phyloP scores from a whole-genome alignment of 1,139 yeast species.

The Sugiyamaella sp. region DNA sequence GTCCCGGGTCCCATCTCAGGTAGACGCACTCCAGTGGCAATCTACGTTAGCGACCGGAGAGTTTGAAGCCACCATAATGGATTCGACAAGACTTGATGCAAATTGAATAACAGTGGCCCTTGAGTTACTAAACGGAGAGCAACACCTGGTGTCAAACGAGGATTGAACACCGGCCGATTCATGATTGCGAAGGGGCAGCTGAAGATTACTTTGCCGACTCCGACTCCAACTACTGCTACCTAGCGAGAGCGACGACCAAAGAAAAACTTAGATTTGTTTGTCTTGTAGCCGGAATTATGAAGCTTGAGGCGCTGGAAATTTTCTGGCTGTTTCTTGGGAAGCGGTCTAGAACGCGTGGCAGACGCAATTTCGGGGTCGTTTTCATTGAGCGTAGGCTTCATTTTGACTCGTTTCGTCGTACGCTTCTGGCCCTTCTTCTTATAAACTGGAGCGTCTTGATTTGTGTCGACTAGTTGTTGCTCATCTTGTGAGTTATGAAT shows the following conservation, averaged over 20 bases:
- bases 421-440: conserved; percentile 58
- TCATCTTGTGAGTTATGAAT: conserved; percentile 6
- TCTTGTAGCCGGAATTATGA: conserved; percentile 34
- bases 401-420: conserved; percentile 61
- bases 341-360: conserved; percentile 12
- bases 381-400: conserved; percentile 48
- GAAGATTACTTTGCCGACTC: too few relatives aligned
- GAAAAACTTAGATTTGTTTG: conserved; percentile 23
- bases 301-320: conserved; percentile 34
- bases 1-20: too few relatives aligned
- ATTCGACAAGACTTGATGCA: too few relatives aligned
- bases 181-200: too few relatives aligned
- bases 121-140: too few relatives aligned
- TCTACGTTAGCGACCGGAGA: too few relatives aligned
- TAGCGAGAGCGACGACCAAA: conserved; percentile 17
- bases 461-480: not conserved
- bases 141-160: too few relatives aligned
- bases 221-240: not conserved
- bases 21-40: too few relatives aligned
- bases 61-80: too few relatives aligned
- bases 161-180: too few relatives aligned
- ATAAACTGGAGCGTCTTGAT: conserved; percentile 21
- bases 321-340: conserved; percentile 27
- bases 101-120: too few relatives aligned
- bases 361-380: conserved; percentile 20